Evolutionary conservation across 2,329 filamentous ascomycete species (phyloP).

Genomic region (Trematosphaeria pertusa): DNA sequence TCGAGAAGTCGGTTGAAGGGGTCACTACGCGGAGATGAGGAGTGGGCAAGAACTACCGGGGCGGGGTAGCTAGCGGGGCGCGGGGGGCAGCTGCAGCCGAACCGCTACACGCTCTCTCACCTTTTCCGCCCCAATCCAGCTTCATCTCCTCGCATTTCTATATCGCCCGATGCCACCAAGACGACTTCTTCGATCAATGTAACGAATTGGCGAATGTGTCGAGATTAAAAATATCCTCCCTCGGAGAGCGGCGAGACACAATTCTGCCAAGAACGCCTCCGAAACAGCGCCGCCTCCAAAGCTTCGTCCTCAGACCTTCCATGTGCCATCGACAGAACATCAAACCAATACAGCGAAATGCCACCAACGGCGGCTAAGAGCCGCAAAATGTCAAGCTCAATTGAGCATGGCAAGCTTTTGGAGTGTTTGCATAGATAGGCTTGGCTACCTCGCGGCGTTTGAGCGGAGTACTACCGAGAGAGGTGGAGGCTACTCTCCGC

Average conservation of each 20-base stretch:
- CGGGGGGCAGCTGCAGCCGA: no score
- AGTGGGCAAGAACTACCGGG: no score
- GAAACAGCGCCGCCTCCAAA: conserved; percentile 34
- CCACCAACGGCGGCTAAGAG: conserved; percentile 12
- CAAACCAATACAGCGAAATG: conserved; percentile 23
- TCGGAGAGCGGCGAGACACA: neutral
- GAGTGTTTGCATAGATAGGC: conserved; percentile 6
- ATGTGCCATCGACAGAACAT: conserved; percentile 33
- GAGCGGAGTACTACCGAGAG: conserved; percentile 3
- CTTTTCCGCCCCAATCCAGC: no score
- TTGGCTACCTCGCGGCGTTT: conserved; percentile 30
- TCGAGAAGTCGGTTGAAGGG: no score
- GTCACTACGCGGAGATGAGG: no score
- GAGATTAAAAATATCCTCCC: no score
- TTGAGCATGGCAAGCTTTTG: conserved; percentile 21
- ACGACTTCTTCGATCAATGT: no score
- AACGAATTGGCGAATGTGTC: no score
- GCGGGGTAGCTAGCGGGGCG: no score
- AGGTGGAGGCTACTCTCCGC: conserved; percentile 3
- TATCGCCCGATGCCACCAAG: no score
- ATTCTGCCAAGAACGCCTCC: conserved; percentile 25
- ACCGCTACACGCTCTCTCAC: no score
- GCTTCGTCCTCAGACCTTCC: conserved; percentile 27
- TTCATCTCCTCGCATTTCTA: no score
- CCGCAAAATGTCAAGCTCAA: conserved; percentile 24